Conservation (phyloP, 169 alveolate genomes). For the Plasmodium sp. region DNA sequence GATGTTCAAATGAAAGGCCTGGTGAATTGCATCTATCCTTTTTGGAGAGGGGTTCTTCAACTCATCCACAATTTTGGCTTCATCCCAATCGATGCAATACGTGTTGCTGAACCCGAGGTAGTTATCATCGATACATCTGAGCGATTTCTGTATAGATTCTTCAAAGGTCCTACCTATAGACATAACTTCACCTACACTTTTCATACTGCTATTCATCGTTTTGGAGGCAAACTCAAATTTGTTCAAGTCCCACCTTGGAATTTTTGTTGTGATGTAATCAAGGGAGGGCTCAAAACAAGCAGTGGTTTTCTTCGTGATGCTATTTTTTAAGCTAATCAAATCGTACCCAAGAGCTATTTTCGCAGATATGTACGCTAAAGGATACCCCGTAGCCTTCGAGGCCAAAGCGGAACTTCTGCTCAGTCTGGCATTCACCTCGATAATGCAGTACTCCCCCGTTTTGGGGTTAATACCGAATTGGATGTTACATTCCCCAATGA, state of each 20-base stretch:
- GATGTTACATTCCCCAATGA: constrained; percentile 93
- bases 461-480: constrained; percentile 92
- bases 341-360: constrained; percentile 90
- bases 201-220: constrained; percentile 89
- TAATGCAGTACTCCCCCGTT: constrained; percentile 88
- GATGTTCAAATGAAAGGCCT: constrained; percentile 87
- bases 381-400: constrained; percentile 93
- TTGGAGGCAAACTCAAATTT: constrained; percentile 89
- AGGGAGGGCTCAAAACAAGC: constrained; percentile 94
- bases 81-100: constrained; percentile 74
- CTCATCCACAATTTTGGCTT: constrained; percentile 65
- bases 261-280: constrained; percentile 90
- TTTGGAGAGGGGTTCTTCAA: constrained; percentile 83
- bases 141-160: constrained; percentile 92
- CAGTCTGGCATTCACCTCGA: constrained; percentile 92
- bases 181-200: constrained; percentile 94
- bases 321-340: constrained; percentile 84
- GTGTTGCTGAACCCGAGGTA: constrained; percentile 80
- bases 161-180: constrained; percentile 92
- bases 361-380: constrained; percentile 93
- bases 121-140: constrained; percentile 84
- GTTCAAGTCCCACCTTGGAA: constrained; percentile 91
- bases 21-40: constrained; percentile 87
- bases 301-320: constrained; percentile 89
- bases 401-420: constrained; percentile 92